Base-by-base conservation (phyloP, 441 rosid genomes). In the Arabidopsis hybrid region DNA sequence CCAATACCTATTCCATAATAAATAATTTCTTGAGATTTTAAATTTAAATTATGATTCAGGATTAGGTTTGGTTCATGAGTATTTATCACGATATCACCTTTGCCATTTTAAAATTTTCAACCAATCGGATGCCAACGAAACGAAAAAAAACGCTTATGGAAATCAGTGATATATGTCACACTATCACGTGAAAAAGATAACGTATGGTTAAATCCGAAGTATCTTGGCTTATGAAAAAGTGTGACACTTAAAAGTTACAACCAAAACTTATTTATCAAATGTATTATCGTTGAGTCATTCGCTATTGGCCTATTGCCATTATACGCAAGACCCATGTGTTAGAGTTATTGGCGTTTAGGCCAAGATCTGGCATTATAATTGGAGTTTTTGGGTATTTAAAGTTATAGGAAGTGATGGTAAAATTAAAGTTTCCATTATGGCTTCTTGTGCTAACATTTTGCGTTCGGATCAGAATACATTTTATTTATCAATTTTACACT, bases 171-270 rank as follows among this genome's bases (percentile, higher is more conserved):
- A 9, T 29, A n/a, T 40, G 46, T 42, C n/a, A 12, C 14, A 42
- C 46, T 42, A 6, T 43, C 68, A 72, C 62, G 69, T 72, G 69
- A 52, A 42, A 17, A 47, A 61, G 14, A 45, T 31, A 71, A 50
- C 35, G 52, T 60, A 62, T 42, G 43, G 62, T 52, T 72, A 31
- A 52, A 53, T 63, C 14, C 14, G 8, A 72, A 35, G 46, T 53
- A 53, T 32, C 12, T 72, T 42, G n/a, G 46, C 14, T 42, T 42
- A 12, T 42, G 6, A 42, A 42, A 42, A 8, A 38, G 40, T 8
- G 40, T 8, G 40, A 38, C 40, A 38, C 11, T 38, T 8, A 2
- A 38, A 42, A 26, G 29, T 26, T 26, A 26, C 29, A 26, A 42
- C 46, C 5, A 13, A 42, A 42, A 42, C 46, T 5, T 12, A 12